These are phyloP conservation scores for Clonostachys byssicola DNA, from an alignment of 2,329 filamentous ascomycete species.

Conservation along the genomic window DNA sequence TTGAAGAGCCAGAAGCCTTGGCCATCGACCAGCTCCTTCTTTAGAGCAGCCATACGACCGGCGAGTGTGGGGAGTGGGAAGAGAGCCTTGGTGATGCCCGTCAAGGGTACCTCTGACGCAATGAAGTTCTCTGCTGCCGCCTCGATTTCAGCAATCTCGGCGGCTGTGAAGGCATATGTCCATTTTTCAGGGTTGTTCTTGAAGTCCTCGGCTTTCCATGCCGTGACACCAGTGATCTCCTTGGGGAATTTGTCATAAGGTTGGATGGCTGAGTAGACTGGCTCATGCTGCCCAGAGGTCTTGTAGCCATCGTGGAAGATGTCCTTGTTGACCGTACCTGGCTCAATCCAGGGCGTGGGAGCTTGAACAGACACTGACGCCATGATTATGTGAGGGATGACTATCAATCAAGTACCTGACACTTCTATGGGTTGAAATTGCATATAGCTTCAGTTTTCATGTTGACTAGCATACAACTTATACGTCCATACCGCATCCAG, in stretches of 20 bases:
- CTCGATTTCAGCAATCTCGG: conserved; percentile 64
- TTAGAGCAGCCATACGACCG: conserved; percentile 24
- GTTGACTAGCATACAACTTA: no score
- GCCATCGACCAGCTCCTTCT: conserved; percentile 58
- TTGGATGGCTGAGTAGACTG: conserved; percentile 57
- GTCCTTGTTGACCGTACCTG: not conserved
- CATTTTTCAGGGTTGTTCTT: conserved; percentile 60
- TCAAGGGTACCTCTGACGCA: conserved; percentile 58
- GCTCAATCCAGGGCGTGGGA: not conserved
- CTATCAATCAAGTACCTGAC: no score
- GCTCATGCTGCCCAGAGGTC: conserved; percentile 66
- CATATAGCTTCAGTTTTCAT: no score
- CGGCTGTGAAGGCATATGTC: conserved; percentile 64
- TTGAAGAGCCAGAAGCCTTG: conserved; percentile 92
- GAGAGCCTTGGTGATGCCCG: conserved; percentile 59
- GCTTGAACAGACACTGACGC: not conserved
- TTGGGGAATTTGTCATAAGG: conserved; percentile 69
- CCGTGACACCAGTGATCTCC: conserved; percentile 65
- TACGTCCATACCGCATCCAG: no score
- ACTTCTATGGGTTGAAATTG: no score
- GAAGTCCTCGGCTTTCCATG: conserved; percentile 67
- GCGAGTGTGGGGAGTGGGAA: conserved; percentile 37
- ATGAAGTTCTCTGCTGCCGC: conserved; percentile 65
- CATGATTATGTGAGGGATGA: no score
- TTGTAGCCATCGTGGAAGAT: conserved; percentile 42